Percentiles rank a stretch among this genome's conserved stretches.
Evolutionary conservation across 2,329 filamentous ascomycete species (phyloP).

Genomic region (Pleoardoris graminearum): DNA sequence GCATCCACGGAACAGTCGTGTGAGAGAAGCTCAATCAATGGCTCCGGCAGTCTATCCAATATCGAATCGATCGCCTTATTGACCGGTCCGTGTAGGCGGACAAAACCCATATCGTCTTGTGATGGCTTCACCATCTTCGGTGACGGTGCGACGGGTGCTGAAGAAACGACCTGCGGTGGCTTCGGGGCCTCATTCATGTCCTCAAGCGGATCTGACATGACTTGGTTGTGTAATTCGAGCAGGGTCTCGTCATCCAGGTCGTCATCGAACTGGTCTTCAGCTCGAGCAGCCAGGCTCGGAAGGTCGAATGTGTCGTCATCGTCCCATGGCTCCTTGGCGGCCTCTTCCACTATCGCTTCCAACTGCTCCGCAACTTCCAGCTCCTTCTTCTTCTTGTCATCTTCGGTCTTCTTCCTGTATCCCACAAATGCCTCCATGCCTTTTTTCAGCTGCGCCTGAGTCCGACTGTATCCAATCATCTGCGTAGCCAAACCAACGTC

Average conservation of each 20-base stretch:
- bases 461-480: conserved; percentile 44
- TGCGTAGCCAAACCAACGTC: conserved; percentile 46
- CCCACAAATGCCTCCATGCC: conserved; percentile 45
- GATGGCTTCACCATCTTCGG: not conserved
- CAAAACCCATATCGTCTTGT: conserved; percentile 26
- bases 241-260: conserved; percentile 41
- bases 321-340: conserved; percentile 41
- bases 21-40: conserved; percentile 39
- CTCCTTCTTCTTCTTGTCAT: conserved; percentile 25
- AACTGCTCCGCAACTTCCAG: conserved; percentile 24
- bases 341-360: conserved; percentile 24
- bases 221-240: conserved; percentile 31
- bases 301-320: conserved; percentile 24
- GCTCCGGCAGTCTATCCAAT: conserved; percentile 29
- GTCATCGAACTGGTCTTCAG: conserved; percentile 29
- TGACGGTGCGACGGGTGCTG: conserved; percentile 3
- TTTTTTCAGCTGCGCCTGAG: conserved; percentile 42
- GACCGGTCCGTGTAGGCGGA: conserved; percentile 36
- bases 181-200: conserved; percentile 3
- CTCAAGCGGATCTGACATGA: conserved; percentile 32
- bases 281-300: conserved; percentile 8
- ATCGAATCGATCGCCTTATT: conserved; percentile 31
- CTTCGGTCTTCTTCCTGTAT: conserved; percentile 27
- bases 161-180: conserved; percentile 5
- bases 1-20: conserved; percentile 28